Evolutionary conservation across 1,139 yeast species (phyloP), one percentile per base, ranked within the genome.

Genomic region (Pichia sp.): DNA sequence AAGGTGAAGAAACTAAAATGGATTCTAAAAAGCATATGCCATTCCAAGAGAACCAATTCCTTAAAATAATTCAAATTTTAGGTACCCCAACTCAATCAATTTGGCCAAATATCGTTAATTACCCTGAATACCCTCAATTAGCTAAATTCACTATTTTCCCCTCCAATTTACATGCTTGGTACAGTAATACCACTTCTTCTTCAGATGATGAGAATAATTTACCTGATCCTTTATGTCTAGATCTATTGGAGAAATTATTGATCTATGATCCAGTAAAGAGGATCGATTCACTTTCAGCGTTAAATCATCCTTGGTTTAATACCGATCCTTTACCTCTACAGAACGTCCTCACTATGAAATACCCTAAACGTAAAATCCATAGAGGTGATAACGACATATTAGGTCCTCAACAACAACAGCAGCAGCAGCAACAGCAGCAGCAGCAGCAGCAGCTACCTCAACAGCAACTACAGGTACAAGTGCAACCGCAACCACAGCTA

Each of bases 1-100:
- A 93, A 60, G 98, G 98, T 34, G 99, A 91, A 61, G 99, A 91
- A 59, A 94, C 95, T 14, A 91, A 89, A 55, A 83, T 89, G 71
- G 97, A 89, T 58, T 84, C 84, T 52, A 88, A 85, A 58, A 89
- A 89, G 57, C 82, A 79, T 45, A 91, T 89, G 3, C 97, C 97
- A 4, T 91, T 91, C 60, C 98, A 91, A 61, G 79, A 84, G 43
- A 89, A 84, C 56, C 99, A 91, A 63, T 72, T 89, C 58, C 84
- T 84, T 53, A 88, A 88, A 57, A 89, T 91, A 22, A 68, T 91
- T 26, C 97, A 91, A 59, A 82, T 91, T 15, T 63, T 91, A 50
- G 99, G 99, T 1, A 77, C 94, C 0, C 99, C 99, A 1, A 76
- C 76, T 3, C 59, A 68, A 4, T 74, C 77, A 19, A 71, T 67